A percentile compares a stretch with the other conserved stretches of the same genome.
phyloP scores from a whole-genome alignment of 2,329 filamentous ascomycete genomes.

The Bipolaris sorokiniana region DNA sequence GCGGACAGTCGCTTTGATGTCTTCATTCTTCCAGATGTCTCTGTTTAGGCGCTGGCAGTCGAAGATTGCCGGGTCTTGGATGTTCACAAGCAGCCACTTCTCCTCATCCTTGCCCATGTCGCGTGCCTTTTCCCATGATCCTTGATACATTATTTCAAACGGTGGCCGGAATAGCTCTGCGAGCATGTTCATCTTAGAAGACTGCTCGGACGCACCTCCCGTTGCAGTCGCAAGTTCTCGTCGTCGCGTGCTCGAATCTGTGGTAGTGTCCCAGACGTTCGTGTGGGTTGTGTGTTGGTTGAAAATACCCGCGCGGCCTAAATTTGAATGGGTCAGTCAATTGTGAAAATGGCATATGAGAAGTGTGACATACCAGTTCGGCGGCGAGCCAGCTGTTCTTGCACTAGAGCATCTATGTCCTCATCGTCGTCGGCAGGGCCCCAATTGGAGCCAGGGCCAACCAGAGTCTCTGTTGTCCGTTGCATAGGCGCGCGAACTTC shows the following conservation, averaged over 20 bases:
- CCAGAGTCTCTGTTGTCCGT: constrained; percentile 86
- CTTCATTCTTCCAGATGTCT: constrained; percentile 91
- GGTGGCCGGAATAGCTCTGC: constrained; percentile 93
- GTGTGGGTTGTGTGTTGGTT: constrained; percentile 65
- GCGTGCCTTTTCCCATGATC: constrained; percentile 83
- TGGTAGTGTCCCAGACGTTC: constrained; percentile 65
- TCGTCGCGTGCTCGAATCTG: constrained; percentile 56
- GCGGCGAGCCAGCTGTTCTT: constrained; percentile 67
- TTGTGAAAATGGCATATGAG: constrained; percentile 22
- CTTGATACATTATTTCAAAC: constrained; percentile 81
- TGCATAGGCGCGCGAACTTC: constrained; percentile 88
- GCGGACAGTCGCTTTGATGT: constrained; percentile 77
- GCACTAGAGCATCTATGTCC: constrained; percentile 65
- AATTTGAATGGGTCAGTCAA: constrained; percentile 36
- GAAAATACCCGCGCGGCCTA: constrained; percentile 66
- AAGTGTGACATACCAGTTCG: constrained; percentile 32
- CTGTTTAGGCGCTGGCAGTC: constrained; percentile 93
- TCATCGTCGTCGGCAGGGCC: constrained; percentile 55
- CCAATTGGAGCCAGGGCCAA: constrained; percentile 71
- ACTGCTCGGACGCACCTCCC: constrained; percentile 68
- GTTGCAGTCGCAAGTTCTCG: constrained; percentile 65
- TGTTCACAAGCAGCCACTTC: constrained; percentile 95
- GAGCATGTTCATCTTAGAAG: constrained; percentile 75
- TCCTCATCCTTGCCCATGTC: constrained; percentile 83
- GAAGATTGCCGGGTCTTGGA: constrained; percentile 92